Evolutionary conservation across 2,329 filamentous ascomycete species (phyloP).

Genomic region (Hawksworthiomyces lignivorus): DNA sequence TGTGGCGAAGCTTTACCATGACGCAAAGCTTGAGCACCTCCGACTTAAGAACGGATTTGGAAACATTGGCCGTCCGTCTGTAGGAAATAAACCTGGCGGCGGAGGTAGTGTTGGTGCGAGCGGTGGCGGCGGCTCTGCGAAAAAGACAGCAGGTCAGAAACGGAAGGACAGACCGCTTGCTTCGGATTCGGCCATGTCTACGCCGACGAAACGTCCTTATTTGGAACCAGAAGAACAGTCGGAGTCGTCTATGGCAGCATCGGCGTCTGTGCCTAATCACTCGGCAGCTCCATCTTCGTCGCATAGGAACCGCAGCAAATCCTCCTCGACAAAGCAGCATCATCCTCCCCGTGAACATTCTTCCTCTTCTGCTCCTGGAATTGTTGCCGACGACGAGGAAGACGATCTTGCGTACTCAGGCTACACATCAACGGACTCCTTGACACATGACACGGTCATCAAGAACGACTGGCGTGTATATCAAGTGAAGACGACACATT

Average conservation of each 20-base stretch:
- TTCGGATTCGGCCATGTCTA: not conserved
- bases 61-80: constrained; percentile 47
- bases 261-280: not conserved
- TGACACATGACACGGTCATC: constrained; percentile 35
- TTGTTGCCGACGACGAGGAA: no score
- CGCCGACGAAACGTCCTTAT: constrained; percentile 1
- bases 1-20: constrained; percentile 49
- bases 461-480: constrained; percentile 43
- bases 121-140: not conserved
- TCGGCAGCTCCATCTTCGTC: not conserved
- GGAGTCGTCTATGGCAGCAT: not conserved
- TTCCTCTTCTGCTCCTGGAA: no score
- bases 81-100: constrained; percentile 18
- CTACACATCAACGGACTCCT: constrained; percentile 47
- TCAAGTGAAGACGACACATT: constrained; percentile 41
- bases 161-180: constrained; percentile 3
- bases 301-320: no score
- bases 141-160: constrained; percentile 3
- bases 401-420: constrained; percentile 37
- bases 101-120: not conserved
- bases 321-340: no score
- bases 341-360: no score
- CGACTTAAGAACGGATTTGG: constrained; percentile 47
- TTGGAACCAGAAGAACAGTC: not conserved
- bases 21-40: constrained; percentile 41